These are phyloP conservation scores for Rutstroemia sp. DNA, from an alignment of 2,329 filamentous ascomycete species.

Conservation along the genomic window DNA sequence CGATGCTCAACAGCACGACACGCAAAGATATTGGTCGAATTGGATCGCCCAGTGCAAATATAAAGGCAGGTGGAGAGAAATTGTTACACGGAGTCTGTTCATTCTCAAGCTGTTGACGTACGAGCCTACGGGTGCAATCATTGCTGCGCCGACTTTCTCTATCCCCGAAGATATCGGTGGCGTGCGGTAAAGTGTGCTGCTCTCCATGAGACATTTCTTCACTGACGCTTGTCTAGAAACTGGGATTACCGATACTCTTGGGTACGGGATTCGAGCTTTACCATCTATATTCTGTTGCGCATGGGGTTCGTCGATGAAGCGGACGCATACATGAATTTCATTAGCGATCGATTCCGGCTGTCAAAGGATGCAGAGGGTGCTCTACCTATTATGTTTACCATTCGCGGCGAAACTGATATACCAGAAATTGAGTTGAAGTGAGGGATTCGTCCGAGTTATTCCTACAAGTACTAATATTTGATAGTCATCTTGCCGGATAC, in stretches of 20 bases:
- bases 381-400: conserved; percentile 76
- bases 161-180: conserved; percentile 69
- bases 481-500: conserved; percentile 62
- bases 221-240: conserved; percentile 34
- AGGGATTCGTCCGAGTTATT: neutral
- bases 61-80: conserved; percentile 64
- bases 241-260: conserved; percentile 73
- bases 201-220: neutral
- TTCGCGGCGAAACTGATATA: conserved; percentile 66
- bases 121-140: conserved; percentile 70
- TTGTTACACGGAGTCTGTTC: conserved; percentile 63
- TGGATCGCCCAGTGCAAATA: conserved; percentile 68
- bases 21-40: conserved; percentile 63
- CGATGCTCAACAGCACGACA: conserved; percentile 58
- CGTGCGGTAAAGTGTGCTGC: conserved; percentile 31
- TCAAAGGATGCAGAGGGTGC: conserved; percentile 53
- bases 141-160: conserved; percentile 71
- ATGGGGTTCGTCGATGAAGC: conserved; percentile 71
- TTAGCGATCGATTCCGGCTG: conserved; percentile 60
- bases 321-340: conserved; percentile 72
- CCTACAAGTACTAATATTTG: conserved; percentile 2
- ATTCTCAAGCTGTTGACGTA: conserved; percentile 71
- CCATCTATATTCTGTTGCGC: conserved; percentile 68
- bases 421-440: conserved; percentile 56
- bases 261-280: conserved; percentile 72